These are phyloP conservation scores for Cercospora sp. DNA, from an alignment of 2,329 filamentous ascomycete genomes.

Conservation along the genomic window DNA sequence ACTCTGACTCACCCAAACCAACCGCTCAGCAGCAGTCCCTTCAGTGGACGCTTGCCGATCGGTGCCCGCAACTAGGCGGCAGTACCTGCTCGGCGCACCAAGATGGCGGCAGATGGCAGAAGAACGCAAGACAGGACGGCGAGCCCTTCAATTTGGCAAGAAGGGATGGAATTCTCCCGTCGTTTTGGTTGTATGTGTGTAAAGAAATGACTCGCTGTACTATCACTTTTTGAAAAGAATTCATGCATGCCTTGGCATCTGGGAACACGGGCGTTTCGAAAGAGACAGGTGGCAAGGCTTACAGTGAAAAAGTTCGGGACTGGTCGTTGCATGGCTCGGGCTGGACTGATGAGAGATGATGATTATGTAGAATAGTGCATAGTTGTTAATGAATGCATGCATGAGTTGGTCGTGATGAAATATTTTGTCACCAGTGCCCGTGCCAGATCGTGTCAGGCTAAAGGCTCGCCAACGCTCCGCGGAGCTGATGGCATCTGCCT, in stretches of 20 bases:
- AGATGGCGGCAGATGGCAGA: neutral
- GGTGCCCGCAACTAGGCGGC: constrained; percentile 7
- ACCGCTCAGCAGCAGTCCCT: constrained; percentile 34
- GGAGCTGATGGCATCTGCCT: no score
- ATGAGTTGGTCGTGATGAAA: no score
- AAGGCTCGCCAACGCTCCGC: no score
- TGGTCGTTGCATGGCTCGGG: constrained; percentile 11
- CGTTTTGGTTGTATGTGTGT: neutral
- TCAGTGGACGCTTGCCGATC: constrained; percentile 26
- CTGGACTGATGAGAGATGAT: constrained; percentile 9
- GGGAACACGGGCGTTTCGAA: neutral
- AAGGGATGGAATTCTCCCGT: constrained; percentile 12
- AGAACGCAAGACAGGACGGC: neutral
- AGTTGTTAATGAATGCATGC: constrained; percentile 14
- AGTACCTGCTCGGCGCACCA: neutral
- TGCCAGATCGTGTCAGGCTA: no score
- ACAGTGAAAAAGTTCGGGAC: constrained; percentile 7
- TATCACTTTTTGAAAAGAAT: neutral
- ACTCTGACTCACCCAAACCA: constrained; percentile 7
- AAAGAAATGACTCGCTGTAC: constrained; percentile 11
- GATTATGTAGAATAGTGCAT: constrained; percentile 26
- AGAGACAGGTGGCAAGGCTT: neutral
- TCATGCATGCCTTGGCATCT: constrained; percentile 1
- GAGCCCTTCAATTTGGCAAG: constrained; percentile 30
- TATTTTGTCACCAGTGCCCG: no score